Base-by-base conservation (phyloP, 2,329 filamentous ascomycete species). In the Penicillium sp. region DNA sequence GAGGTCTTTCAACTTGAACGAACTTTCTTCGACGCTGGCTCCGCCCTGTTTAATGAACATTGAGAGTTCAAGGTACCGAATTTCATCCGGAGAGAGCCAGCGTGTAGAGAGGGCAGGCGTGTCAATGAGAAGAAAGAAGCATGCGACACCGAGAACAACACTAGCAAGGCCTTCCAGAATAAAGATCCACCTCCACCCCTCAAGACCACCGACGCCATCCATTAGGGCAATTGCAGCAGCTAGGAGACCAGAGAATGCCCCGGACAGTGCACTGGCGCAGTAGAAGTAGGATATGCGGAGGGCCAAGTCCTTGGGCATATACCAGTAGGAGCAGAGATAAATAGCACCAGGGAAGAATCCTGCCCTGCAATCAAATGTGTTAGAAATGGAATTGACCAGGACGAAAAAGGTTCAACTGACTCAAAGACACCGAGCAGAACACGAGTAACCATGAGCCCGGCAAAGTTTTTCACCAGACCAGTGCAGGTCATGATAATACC, bases 111-210 rank as follows among this genome's bases (percentile, higher is more conserved):
- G 64, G 4, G 67, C 62, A 0, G 75, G 75, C 6, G 68, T 71
- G 47, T 80, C 76, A 17, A 71, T 69, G 3, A 79, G 70, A 24
- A 73, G 60, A 49, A 73, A 75, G 54, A 73, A 77, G 15, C 72
- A 71, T 1, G 64, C 41, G 9, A 71, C 52, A 2, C 73, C 75
- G 4, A 78, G 61, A 6, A 74, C 47, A 4, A 76, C 62, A 9
- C 74, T 78, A 8, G 69, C 61, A 7, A 78, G 59, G 3, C 78
- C 78, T 58, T 80, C 78, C 7, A 78, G 62, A 6, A 78, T 73
- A 50, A 78, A 77, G 46, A 78, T 77, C 77, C 77, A 78, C 20
- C 75, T 64, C 77, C 77, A 79, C 17, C 75, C 76, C 13, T 67
- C 66, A 32, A 69, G 69, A 0, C 75, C 74, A 3, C 70, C 73